These are phyloP conservation scores for Triangularia verruculosa DNA, from an alignment of 2,329 filamentous ascomycete species.

Conservation along the genomic window DNA sequence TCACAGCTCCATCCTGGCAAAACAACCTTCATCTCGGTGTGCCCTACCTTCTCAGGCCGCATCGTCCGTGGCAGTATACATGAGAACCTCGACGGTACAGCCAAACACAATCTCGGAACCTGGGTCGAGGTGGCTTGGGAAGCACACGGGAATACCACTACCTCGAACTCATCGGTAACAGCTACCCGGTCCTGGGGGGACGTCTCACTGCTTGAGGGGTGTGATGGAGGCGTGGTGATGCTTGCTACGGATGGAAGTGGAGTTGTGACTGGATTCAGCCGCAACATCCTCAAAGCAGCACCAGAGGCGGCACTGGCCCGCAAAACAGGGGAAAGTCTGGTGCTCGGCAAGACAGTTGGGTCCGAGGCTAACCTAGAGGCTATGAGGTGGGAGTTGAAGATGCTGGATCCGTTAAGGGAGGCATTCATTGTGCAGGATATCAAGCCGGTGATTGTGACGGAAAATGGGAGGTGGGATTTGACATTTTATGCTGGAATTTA, in stretches of 20 bases:
- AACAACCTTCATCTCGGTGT: conserved; percentile 29
- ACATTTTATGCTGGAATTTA: conserved; percentile 18
- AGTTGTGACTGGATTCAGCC: conserved; percentile 19
- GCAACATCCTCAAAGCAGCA: conserved; percentile 24
- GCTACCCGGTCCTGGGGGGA: conserved; percentile 23
- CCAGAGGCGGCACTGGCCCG: conserved; percentile 20
- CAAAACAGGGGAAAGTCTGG: conserved; percentile 17
- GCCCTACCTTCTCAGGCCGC: conserved; percentile 28
- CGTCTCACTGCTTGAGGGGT: conserved; percentile 29
- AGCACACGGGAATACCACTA: conserved; percentile 3
- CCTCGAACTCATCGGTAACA: neutral
- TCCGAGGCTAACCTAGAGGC: conserved; percentile 26
- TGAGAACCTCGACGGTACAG: conserved; percentile 25
- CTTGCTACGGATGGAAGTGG: conserved; percentile 24
- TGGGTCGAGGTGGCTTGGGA: conserved; percentile 22
- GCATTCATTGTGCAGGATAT: conserved; percentile 18
- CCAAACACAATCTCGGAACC: conserved; percentile 27
- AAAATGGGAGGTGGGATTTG: conserved; percentile 20
- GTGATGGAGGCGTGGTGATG: conserved; percentile 27
- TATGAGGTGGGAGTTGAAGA: conserved; percentile 17
- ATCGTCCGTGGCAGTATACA: conserved; percentile 27
- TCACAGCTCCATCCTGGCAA: conserved; percentile 23
- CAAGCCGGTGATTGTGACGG: conserved; percentile 17
- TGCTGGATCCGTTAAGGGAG: conserved; percentile 15
- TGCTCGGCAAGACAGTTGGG: conserved; percentile 20